phyloP scores from a whole-genome alignment of 2,329 filamentous ascomycete genomes.

The Colletotrichum trifolii region DNA sequence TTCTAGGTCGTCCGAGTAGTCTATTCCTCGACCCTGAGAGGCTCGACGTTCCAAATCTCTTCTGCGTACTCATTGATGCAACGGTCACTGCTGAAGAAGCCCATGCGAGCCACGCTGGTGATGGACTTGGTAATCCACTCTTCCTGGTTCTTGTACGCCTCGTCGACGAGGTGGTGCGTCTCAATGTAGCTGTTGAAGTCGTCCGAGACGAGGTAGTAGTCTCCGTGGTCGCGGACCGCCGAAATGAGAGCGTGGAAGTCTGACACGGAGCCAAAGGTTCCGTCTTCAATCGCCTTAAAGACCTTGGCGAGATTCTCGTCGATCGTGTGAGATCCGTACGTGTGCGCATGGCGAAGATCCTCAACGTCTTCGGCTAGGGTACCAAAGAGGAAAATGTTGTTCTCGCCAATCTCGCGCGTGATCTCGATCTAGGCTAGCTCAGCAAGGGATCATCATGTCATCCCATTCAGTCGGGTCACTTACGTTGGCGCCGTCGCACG shows the following conservation, averaged over 20 bases:
- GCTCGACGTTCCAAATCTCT: slow-evolving; percentile 96
- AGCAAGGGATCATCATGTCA: slow-evolving; percentile 23
- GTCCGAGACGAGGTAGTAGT: slow-evolving; percentile 97
- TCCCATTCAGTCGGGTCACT: slow-evolving; percentile 50
- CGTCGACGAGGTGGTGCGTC: slow-evolving; percentile 90
- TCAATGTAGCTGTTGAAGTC: slow-evolving; percentile 96
- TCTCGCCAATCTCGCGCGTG: slow-evolving; percentile 93
- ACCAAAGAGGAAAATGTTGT: slow-evolving; percentile 98
- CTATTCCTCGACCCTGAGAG: slow-evolving; percentile 63
- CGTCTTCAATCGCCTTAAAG: slow-evolving; percentile 83
- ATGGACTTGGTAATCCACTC: slow-evolving; percentile 94
- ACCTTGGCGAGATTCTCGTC: slow-evolving; percentile 83
- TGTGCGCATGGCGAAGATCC: slow-evolving; percentile 90
- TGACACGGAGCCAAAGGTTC: slow-evolving; percentile 81
- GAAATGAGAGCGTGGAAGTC: slow-evolving; percentile 86
- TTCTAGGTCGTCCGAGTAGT: slow-evolving; percentile 13
- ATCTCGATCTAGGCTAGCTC: slow-evolving; percentile 80
- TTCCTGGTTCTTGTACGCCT: slow-evolving; percentile 91
- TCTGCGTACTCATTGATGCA: slow-evolving; percentile 99
- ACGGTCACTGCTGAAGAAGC: slow-evolving; percentile 94
- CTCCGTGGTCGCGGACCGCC: slow-evolving; percentile 90
- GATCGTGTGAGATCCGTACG: slow-evolving; percentile 82
- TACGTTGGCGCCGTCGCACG: slow-evolving; percentile 97
- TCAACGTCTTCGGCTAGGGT: slow-evolving; percentile 97
- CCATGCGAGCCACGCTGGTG: slow-evolving; percentile 89